Conservation (phyloP, 192 early-diverging fungal species). For the Coemansia furcata region DNA sequence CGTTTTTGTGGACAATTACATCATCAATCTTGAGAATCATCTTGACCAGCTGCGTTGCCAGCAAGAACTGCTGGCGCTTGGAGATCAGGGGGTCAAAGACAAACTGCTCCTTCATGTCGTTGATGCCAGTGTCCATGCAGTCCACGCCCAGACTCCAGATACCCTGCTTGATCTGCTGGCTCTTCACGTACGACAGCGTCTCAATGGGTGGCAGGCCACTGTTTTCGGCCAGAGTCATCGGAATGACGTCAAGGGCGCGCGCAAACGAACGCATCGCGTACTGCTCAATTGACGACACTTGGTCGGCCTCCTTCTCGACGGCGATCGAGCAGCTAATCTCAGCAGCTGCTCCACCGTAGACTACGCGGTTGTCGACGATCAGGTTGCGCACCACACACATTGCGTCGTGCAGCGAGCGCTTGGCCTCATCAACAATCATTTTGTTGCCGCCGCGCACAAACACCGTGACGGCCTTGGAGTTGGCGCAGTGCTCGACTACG, state of each 20-base stretch:
- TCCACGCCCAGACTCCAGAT: slow-evolving; percentile 93
- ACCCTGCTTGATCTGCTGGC: slow-evolving; percentile 82
- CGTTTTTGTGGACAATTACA: slow-evolving; percentile 60
- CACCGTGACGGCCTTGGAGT: slow-evolving; percentile 94
- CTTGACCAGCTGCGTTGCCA: slow-evolving; percentile 98
- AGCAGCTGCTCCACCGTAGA: slow-evolving; percentile 98
- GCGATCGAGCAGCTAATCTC: slow-evolving; percentile 96
- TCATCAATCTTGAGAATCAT: slow-evolving; percentile 98
- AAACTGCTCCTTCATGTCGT: slow-evolving; percentile 97
- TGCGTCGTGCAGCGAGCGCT: slow-evolving; percentile 96
- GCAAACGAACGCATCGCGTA: slow-evolving; percentile 99
- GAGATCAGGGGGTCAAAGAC: slow-evolving; percentile 99
- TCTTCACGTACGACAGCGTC: slow-evolving; percentile 93
- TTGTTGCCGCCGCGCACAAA: slow-evolving; percentile 99
- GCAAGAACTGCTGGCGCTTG: slow-evolving; percentile 96
- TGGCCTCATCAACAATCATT: slow-evolving; percentile 99
- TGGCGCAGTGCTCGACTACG: slow-evolving; percentile 99
- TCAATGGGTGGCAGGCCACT: slow-evolving; percentile 96
- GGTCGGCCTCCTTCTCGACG: slow-evolving; percentile 86
- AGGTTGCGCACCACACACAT: slow-evolving; percentile 99
- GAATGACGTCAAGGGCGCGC: slow-evolving; percentile 91
- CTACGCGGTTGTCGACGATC: slow-evolving; percentile 94
- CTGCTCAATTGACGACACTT: slow-evolving; percentile 90
- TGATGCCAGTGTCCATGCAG: slow-evolving; percentile 88
- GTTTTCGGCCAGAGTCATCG: slow-evolving; percentile 94